These are phyloP conservation scores for Paracamarosporium sp. DNA, from an alignment of 2,329 filamentous ascomycete genomes.

Conservation along the genomic window DNA sequence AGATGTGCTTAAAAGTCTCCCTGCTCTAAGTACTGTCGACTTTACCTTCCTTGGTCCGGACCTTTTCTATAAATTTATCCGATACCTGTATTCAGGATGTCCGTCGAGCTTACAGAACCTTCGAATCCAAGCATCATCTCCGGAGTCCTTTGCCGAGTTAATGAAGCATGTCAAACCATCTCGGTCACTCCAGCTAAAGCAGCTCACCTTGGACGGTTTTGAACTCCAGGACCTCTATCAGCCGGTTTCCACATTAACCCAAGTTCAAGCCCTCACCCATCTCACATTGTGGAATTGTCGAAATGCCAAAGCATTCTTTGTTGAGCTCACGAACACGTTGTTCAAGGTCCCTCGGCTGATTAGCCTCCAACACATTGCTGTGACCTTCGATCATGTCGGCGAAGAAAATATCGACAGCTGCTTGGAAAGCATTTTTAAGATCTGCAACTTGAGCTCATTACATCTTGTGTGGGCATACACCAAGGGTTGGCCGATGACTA, in stretches of 20 bases:
- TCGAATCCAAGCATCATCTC: background rate
- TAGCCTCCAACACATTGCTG: background rate
- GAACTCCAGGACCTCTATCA: background rate
- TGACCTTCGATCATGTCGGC: background rate
- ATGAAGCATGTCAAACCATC: background rate
- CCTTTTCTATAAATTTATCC: background rate
- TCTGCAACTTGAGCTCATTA: background rate
- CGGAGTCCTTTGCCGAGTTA: background rate
- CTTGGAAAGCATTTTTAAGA: background rate
- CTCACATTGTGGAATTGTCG: background rate
- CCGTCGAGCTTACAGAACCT: background rate
- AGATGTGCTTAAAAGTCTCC: background rate
- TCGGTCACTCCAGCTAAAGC: background rate
- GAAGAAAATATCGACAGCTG: background rate
- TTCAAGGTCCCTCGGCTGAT: background rate
- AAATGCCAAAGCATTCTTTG: background rate
- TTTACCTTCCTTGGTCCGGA: background rate
- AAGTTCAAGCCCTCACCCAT: background rate
- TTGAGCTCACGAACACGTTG: background rate
- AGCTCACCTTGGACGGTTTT: background rate
- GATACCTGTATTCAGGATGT: background rate
- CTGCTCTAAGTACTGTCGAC: background rate
- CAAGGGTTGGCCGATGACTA: background rate
- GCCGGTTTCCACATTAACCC: background rate
- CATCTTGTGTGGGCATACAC: background rate